Evolutionary conservation across 129 eudicot genomes (phyloP), one percentile per base, ranked within the genome.

Genomic region (Helianthus annuus): DNA sequence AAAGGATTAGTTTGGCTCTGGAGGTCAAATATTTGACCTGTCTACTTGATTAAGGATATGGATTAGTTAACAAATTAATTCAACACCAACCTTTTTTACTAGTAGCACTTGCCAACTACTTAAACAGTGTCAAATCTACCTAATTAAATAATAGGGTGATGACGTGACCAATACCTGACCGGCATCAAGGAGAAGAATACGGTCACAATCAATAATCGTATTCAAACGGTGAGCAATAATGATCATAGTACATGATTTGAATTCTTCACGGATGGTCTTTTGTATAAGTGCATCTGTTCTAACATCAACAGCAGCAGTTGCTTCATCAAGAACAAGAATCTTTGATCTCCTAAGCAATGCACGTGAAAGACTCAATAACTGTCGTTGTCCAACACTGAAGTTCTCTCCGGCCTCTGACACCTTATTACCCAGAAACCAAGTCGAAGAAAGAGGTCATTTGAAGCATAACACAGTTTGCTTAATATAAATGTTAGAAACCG

Each of bases 261-360:
- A 90, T 85, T 90, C 96, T 83, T 94, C 99, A 27, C 97, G 82
- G 19, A 94, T 94, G 29, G 99, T 94, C 71, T 90, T 90, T 85
- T 94, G 99, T 29, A 94, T 88, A 75, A 94, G 96, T 63, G 97
- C 96, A 81, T 94, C 99, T 53, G 99, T 94, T 74, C 93, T 27
- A 27, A 27, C 32, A 27, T 27, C 32, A 27, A 27, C 32, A 27
- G 32, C 32, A 27, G 32, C 32, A 27, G 32, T 27, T 27, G 32
- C 32, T 27, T 27, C 32, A 27, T 27, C 32, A 27, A 27, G 32
- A 27, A 27, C 32, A 27, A 27, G 32, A 27, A 27, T 27, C 2
- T 27, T 27, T 27, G 32, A 27, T 27, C 32, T 27, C 32, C 32
- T 27, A 27, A 27, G 32, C 32, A 1, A 27, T 27, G 32, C 32